Conservation (phyloP, 495 filamentous ascomycete species). For the Podospora australis region DNA sequence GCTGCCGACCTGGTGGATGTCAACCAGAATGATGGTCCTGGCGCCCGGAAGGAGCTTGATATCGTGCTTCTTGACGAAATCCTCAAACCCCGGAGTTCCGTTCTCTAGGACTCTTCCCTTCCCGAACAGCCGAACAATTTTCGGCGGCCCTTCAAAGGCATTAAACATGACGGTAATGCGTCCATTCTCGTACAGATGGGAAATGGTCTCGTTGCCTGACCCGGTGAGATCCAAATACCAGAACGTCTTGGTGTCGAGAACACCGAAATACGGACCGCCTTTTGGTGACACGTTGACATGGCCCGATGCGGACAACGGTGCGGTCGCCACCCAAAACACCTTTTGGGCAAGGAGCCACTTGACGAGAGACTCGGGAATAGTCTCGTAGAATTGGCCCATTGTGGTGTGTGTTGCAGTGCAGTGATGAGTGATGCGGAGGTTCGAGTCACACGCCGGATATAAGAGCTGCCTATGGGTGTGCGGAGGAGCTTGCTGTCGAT, state of each 20-base stretch:
- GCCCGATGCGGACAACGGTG: conserved; percentile 49
- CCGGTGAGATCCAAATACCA: conserved; percentile 70
- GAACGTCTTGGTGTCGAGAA: conserved; percentile 51
- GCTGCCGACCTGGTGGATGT: conserved; percentile 57
- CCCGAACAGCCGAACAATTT: conserved; percentile 68
- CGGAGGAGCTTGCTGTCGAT: too few species aligned
- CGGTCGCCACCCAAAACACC: conserved; percentile 63
- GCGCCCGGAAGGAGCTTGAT: conserved; percentile 40
- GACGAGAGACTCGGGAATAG: conserved; percentile 48
- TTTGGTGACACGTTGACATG: conserved; percentile 69
- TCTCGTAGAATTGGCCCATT: conserved; percentile 60
- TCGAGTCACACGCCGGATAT: background rate
- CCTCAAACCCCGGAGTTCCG: conserved; percentile 40
- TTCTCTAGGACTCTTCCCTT: conserved; percentile 58
- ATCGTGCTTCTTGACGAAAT: conserved; percentile 40
- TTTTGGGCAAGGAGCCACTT: conserved; percentile 57
- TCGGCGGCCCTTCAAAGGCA: conserved; percentile 55
- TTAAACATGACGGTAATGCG: conserved; percentile 67
- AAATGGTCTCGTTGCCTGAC: conserved; percentile 64
- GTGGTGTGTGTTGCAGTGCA: conserved; percentile 33
- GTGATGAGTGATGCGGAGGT: background rate
- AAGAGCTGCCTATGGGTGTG: too few species aligned
- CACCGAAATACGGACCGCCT: conserved; percentile 54
- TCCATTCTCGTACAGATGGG: conserved; percentile 69
- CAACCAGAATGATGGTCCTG: conserved; percentile 57